Percentiles rank a stretch among this genome's conserved stretches.
phyloP scores from a whole-genome alignment of 805 yeast species.

The Metschnikowia hibisci region DNA sequence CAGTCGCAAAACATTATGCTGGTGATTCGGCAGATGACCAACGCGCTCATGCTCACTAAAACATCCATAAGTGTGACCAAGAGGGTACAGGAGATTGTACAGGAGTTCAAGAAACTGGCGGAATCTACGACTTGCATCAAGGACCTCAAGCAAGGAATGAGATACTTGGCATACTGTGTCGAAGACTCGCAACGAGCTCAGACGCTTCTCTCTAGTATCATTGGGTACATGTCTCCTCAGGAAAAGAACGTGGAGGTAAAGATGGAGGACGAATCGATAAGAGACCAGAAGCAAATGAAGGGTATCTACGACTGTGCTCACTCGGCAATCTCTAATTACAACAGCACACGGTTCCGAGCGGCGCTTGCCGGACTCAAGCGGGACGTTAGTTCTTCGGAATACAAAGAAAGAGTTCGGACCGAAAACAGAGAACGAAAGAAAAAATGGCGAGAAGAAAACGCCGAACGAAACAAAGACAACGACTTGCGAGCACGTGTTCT shows the following conservation, averaged over 20 bases:
- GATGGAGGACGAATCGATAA: slow-evolving; percentile 7
- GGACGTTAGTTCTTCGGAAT: slow-evolving; percentile 32
- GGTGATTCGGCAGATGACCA: slow-evolving; percentile 40
- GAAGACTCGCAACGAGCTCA: slow-evolving; percentile 13
- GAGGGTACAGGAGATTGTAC: slow-evolving; percentile 11
- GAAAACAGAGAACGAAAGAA: slow-evolving; percentile 78
- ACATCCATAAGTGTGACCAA: slow-evolving; percentile 11
- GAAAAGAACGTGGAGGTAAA: slow-evolving; percentile 2
- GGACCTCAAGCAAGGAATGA: slow-evolving; percentile 31
- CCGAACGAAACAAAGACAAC: slow-evolving; percentile 78
- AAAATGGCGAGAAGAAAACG: slow-evolving; percentile 78
- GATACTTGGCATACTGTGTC: slow-evolving; percentile 21
- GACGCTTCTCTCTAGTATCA: slow-evolving; percentile 23
- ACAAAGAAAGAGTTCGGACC: slow-evolving; percentile 53
- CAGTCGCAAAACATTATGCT: slow-evolving; percentile 25
- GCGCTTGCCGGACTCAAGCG: slow-evolving; percentile 22
- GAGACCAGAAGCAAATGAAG: neutral
- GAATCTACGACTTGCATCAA: slow-evolving; percentile 25
- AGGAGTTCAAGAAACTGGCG: slow-evolving; percentile 15
- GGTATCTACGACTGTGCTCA: slow-evolving; percentile 19
- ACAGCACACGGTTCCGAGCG: slow-evolving; percentile 18
- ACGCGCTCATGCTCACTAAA: slow-evolving; percentile 23
- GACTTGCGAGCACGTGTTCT: slow-evolving; percentile 77
- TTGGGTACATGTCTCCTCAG: slow-evolving; percentile 9
- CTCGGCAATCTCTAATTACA: slow-evolving; percentile 24